phyloP scores from a whole-genome alignment of 495 filamentous ascomycete genomes.

The Daldinia loculata region DNA sequence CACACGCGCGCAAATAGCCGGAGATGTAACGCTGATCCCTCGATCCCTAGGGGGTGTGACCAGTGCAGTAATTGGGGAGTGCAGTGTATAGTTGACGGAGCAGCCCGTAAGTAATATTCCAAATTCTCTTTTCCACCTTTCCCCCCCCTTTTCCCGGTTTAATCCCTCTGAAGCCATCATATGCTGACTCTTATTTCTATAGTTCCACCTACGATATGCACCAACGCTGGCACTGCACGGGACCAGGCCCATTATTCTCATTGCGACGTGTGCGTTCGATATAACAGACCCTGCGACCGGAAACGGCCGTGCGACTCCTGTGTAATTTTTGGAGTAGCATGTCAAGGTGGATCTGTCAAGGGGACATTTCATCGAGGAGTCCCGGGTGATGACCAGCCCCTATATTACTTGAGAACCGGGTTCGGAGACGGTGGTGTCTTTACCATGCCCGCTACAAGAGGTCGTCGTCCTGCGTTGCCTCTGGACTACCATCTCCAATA shows the following conservation, averaged over 20 bases:
- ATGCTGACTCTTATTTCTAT: not conserved
- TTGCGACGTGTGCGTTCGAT: not conserved
- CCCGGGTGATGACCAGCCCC: constrained; percentile 18
- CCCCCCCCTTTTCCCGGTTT: not conserved
- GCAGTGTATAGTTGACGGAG: not conserved
- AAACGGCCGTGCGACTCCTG: constrained; percentile 37
- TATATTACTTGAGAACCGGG: constrained; percentile 13
- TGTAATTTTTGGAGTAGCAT: not conserved
- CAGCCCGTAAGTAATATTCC: not conserved
- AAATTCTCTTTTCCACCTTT: not conserved
- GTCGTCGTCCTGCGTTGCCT: not conserved
- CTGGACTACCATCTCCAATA: constrained; percentile 9
- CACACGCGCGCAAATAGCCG: not conserved
- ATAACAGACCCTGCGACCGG: constrained; percentile 7
- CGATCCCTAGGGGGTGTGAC: not conserved
- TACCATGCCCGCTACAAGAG: not conserved
- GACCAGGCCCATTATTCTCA: not conserved
- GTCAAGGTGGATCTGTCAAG: not conserved
- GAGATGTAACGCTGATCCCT: not conserved
- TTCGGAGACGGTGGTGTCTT: constrained; percentile 6
- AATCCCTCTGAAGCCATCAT: not conserved
- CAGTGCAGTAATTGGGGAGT: constrained; percentile 5
- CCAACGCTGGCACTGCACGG: not conserved
- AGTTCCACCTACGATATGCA: not conserved
- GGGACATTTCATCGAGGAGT: constrained; percentile 24